Percentiles rank a stretch among this genome's conserved stretches.
Conservation (phyloP, 805 yeast genomes). For the Tanozyma kutaoensis region DNA sequence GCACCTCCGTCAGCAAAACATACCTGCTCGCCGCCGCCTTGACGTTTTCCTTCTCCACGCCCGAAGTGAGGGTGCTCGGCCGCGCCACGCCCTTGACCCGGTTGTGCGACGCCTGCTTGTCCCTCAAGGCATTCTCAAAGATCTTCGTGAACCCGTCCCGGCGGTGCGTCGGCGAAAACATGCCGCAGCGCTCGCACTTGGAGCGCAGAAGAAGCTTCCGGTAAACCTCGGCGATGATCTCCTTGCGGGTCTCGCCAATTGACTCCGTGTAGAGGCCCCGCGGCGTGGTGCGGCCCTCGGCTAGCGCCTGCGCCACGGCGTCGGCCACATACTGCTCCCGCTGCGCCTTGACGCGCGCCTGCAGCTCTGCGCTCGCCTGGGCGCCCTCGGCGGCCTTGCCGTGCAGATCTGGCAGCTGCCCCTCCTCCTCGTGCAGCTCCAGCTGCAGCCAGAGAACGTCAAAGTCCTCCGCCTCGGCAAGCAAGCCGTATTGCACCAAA, state of each 20-base stretch:
- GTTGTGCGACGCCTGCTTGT: slow-evolving; percentile 71
- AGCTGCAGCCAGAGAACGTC: not conserved
- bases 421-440: slow-evolving; percentile 20
- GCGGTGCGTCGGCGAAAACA: slow-evolving; percentile 88
- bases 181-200: slow-evolving; percentile 91
- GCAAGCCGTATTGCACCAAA: slow-evolving; percentile 77
- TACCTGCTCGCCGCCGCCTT: slow-evolving; percentile 71
- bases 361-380: slow-evolving; percentile 14
- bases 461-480: slow-evolving; percentile 43
- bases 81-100: slow-evolving; percentile 68
- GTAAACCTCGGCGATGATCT: slow-evolving; percentile 60
- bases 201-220: slow-evolving; percentile 60
- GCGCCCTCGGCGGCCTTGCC: slow-evolving; percentile 33
- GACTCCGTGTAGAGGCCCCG: slow-evolving; percentile 72
- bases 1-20: slow-evolving; percentile 76
- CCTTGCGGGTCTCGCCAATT: slow-evolving; percentile 78
- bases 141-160: slow-evolving; percentile 91
- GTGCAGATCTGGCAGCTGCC: too few relatives aligned
- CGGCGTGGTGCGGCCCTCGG: slow-evolving; percentile 58
- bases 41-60: slow-evolving; percentile 13
- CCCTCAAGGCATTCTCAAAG: slow-evolving; percentile 76
- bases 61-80: slow-evolving; percentile 43
- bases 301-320: slow-evolving; percentile 61
- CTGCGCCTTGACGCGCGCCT: slow-evolving; percentile 36
- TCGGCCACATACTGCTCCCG: slow-evolving; percentile 60